These are phyloP conservation scores for Luffa aegyptiaca DNA, from an alignment of 306 rosid genomes.

Conservation along the genomic window DNA sequence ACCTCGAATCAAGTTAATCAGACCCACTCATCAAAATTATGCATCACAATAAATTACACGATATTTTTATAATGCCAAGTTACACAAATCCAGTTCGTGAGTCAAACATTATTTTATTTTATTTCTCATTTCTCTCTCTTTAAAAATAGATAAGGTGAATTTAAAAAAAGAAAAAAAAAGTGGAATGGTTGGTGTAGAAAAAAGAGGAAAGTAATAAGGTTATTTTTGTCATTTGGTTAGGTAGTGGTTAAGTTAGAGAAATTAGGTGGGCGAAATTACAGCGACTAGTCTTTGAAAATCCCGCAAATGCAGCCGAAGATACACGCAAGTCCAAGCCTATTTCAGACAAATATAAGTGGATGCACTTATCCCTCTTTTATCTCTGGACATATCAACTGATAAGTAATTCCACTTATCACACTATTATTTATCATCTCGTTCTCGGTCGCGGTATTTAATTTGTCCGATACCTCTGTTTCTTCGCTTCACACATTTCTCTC, in stretches of 20 bases:
- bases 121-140: not conserved
- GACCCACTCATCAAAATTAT: no score
- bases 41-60: no score
- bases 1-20: no score
- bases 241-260: not conserved
- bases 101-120: not conserved
- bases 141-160: no score
- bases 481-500: slow-evolving; percentile 40
- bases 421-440: slow-evolving; percentile 47
- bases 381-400: not conserved
- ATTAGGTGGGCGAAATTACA: not conserved
- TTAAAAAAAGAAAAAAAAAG: not conserved
- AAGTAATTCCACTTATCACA: slow-evolving; percentile 21
- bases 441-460: slow-evolving; percentile 74
- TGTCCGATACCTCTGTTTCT: slow-evolving; percentile 64
- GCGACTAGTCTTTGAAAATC: slow-evolving; percentile 15
- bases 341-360: slow-evolving; percentile 10
- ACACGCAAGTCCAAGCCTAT: slow-evolving; percentile 30
- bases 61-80: no score
- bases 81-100: no score
- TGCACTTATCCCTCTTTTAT: not conserved
- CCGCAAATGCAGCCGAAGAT: slow-evolving; percentile 36
- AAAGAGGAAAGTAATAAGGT: not conserved
- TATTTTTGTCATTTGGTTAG: not conserved
- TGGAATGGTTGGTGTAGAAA: not conserved